These are phyloP conservation scores for Mesembryanthemum crystallinum DNA, from an alignment of 148 eudicot genomes.

Conservation along the genomic window DNA sequence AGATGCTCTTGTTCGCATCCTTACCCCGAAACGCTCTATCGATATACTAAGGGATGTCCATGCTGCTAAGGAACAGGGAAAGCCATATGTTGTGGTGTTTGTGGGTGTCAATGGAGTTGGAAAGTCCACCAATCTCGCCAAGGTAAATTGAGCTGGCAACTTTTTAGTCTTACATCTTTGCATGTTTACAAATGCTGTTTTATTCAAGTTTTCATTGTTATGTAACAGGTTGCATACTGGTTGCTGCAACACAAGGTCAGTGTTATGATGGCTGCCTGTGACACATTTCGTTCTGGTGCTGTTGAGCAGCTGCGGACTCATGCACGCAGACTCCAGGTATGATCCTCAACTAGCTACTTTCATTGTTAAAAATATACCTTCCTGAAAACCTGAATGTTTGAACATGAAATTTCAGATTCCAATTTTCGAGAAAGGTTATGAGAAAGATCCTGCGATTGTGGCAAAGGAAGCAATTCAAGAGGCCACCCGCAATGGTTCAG, in stretches of 20 bases:
- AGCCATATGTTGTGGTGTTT: constrained; percentile 96
- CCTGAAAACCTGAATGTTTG: constrained; percentile 10
- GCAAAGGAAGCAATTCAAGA: constrained; percentile 98
- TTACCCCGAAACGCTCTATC: constrained; percentile 93
- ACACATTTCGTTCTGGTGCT: constrained; percentile 97
- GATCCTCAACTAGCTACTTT: not conserved
- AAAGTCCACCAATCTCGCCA: constrained; percentile 96
- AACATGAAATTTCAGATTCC: constrained; percentile 54
- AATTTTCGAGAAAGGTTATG: constrained; percentile 98
- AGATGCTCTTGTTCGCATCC: constrained; percentile 93
- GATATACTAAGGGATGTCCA: constrained; percentile 97
- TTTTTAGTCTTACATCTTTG: not conserved
- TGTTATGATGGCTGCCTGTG: constrained; percentile 99
- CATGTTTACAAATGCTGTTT: not conserved
- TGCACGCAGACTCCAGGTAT: constrained; percentile 95
- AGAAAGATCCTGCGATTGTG: constrained; percentile 95
- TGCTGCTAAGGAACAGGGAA: constrained; percentile 90
- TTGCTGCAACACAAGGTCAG: constrained; percentile 79
- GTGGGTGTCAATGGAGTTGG: constrained; percentile 99
- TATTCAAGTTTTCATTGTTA: constrained; percentile 2
- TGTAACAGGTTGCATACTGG: constrained; percentile 92
- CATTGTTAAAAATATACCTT: not conserved
- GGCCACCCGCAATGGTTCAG: constrained; percentile 84
- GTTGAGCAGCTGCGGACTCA: constrained; percentile 98
- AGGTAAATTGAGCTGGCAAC: constrained; percentile 39